These are phyloP conservation scores for Penicillium sp. DNA, from an alignment of 2,329 filamentous ascomycete genomes.

Conservation along the genomic window DNA sequence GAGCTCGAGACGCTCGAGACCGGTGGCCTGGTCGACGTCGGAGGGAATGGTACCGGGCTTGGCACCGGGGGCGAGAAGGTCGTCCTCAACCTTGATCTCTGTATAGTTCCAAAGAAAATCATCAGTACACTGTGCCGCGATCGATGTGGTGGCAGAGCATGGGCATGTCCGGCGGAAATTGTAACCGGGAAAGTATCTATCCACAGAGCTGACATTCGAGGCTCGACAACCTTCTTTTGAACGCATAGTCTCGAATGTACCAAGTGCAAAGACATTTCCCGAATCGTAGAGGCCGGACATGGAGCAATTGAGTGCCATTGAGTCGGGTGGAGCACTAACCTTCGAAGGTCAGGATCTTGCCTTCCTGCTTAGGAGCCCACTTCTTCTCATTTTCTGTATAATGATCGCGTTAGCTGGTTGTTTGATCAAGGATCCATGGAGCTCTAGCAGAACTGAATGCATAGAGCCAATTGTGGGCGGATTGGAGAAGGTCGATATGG, in stretches of 20 bases:
- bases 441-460: neutral
- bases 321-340: constrained; percentile 36
- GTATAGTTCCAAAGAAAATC: constrained; percentile 27
- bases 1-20: constrained; percentile 97
- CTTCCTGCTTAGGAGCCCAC: constrained; percentile 42
- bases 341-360: constrained; percentile 48
- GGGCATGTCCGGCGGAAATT: constrained; percentile 4
- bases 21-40: constrained; percentile 93
- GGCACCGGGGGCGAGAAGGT: constrained; percentile 84
- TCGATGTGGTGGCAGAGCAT: neutral
- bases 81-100: constrained; percentile 83
- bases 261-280: neutral
- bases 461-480: constrained; percentile 24
- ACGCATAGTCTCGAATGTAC: neutral
- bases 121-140: constrained; percentile 12
- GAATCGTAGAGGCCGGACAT: constrained; percentile 5
- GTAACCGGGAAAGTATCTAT: constrained; percentile 9
- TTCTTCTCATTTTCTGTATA: constrained; percentile 39
- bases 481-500: constrained; percentile 18
- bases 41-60: constrained; percentile 80
- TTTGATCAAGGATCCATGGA: neutral
- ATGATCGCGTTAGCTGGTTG: constrained; percentile 27
- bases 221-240: constrained; percentile 14
- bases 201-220: constrained; percentile 13
- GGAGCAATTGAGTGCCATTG: constrained; percentile 16